phyloP scores from a whole-genome alignment of 345 rosid species.

The Erodium maritimum region DNA sequence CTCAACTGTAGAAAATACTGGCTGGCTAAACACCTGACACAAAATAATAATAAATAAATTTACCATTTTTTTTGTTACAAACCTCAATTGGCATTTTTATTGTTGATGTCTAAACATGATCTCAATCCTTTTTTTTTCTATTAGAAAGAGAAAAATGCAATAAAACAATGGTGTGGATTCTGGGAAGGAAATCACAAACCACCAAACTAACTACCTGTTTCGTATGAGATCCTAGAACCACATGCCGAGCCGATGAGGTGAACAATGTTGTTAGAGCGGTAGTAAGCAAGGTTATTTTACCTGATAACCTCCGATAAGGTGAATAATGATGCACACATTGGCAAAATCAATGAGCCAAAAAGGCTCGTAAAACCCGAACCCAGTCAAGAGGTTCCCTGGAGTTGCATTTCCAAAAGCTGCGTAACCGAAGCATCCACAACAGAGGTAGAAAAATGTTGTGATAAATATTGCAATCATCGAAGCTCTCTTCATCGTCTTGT shows the following conservation, averaged over 20 bases:
- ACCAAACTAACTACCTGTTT: too few relatives aligned
- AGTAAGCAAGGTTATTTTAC: constrained; percentile 11
- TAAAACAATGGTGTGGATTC: too few relatives aligned
- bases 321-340: constrained; percentile 35
- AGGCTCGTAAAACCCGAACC: constrained; percentile 35
- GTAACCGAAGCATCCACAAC: constrained; percentile 36
- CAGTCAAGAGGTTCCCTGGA: constrained; percentile 31
- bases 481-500: constrained; percentile 35
- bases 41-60: constrained; percentile 4
- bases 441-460: constrained; percentile 31
- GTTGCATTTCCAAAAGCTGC: constrained; percentile 32
- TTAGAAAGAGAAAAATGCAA: too few relatives aligned
- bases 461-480: constrained; percentile 19
- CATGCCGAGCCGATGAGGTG: too few relatives aligned
- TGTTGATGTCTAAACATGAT: too few relatives aligned
- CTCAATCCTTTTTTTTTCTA: too few relatives aligned
- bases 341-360: constrained; percentile 39
- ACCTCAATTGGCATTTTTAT: too few relatives aligned
- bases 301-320: constrained; percentile 50
- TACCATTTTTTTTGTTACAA: too few relatives aligned
- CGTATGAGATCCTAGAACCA: too few relatives aligned
- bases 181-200: too few relatives aligned
- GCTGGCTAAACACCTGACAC: constrained; percentile 59
- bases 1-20: constrained; percentile 52
- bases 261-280: too few relatives aligned